Conservation (phyloP, 257 asterid genomes). For the Solanum pimpinellifolium region DNA sequence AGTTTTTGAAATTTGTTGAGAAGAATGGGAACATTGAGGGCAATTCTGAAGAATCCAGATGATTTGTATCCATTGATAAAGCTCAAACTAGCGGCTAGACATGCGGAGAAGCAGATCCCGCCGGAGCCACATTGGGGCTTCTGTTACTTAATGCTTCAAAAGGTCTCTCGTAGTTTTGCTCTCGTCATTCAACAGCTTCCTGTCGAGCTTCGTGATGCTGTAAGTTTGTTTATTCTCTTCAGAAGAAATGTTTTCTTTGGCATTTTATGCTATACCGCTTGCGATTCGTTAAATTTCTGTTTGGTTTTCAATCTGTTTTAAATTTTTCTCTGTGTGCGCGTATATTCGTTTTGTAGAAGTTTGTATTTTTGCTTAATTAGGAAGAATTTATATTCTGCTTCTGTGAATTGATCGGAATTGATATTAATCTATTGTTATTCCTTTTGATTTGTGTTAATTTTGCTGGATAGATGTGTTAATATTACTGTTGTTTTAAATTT, state of each 20-base stretch:
- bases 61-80: slow-evolving; percentile 79
- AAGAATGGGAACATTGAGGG: slow-evolving; percentile 61
- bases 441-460: not conserved
- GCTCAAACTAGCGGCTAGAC: slow-evolving; percentile 56
- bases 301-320: not conserved
- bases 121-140: slow-evolving; percentile 90
- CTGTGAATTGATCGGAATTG: not conserved
- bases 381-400: not conserved
- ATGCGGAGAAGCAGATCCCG: slow-evolving; percentile 86
- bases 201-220: slow-evolving; percentile 91
- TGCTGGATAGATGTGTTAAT: not conserved
- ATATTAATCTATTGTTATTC: not conserved
- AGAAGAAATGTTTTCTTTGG: not conserved
- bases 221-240: slow-evolving; percentile 10
- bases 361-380: not conserved
- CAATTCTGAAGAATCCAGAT: slow-evolving; percentile 74
- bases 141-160: slow-evolving; percentile 80
- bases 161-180: slow-evolving; percentile 84
- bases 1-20: slow-evolving; percentile 1
- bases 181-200: slow-evolving; percentile 93
- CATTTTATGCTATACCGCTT: not conserved
- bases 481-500: not conserved
- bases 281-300: not conserved
- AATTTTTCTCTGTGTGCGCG: not conserved
- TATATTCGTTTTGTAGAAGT: not conserved